Conservation (phyloP, 768 basidiomycete genomes). For the Suillus variegatus region DNA sequence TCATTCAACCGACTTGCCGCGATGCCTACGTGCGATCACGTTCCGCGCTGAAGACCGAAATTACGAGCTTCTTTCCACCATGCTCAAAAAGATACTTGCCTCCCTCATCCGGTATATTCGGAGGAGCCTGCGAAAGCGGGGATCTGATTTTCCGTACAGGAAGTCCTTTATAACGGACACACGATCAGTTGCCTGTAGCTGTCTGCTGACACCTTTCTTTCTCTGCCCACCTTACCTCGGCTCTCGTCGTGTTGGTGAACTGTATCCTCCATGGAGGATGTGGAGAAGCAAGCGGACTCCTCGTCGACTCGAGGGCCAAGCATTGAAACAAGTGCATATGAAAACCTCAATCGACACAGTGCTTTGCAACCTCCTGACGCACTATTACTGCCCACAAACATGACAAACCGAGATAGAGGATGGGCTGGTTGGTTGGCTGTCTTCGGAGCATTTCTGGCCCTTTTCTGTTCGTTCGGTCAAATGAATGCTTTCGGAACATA, state of each 20-base stretch:
- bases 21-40: not conserved
- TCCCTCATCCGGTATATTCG: conserved; percentile 27
- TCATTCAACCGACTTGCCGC: not conserved
- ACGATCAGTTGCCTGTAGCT: conserved; percentile 15
- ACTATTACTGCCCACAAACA: conserved; percentile 17
- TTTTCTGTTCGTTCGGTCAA: conserved; percentile 72
- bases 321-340: conserved; percentile 20
- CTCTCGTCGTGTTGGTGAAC: conserved; percentile 11
- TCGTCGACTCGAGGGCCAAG: conserved; percentile 22
- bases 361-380: conserved; percentile 23
- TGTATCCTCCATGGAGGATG: conserved; percentile 24
- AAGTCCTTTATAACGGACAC: conserved; percentile 23
- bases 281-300: conserved; percentile 28
- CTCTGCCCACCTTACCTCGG: conserved; percentile 14
- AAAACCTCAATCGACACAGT: conserved; percentile 23
- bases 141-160: conserved; percentile 21
- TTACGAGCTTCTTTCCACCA: conserved; percentile 9
- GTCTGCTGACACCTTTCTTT: conserved; percentile 15
- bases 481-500: conserved; percentile 75
- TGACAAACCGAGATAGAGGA: conserved; percentile 28
- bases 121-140: conserved; percentile 21
- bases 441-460: conserved; percentile 62
- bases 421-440: conserved; percentile 48
- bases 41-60: not conserved
- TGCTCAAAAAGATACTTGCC: conserved; percentile 14